Evolutionary conservation across 192 early-diverging fungal species (phyloP), one percentile per base, ranked within the genome.

Genomic region (Lunasporangiospora selenospora): DNA sequence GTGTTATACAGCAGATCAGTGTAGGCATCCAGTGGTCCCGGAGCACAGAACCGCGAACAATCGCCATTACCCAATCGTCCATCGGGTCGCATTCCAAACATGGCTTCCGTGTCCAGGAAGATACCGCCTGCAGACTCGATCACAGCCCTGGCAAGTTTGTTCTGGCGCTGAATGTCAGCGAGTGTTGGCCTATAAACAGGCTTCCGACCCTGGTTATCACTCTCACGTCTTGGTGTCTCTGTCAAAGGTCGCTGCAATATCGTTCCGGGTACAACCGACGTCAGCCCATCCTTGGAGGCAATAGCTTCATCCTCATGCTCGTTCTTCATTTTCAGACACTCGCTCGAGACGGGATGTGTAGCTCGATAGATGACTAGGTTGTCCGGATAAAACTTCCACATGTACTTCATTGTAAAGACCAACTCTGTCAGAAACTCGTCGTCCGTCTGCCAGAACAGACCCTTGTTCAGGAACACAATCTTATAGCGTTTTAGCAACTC

Each of bases 11-110:
- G 27, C 29, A 77, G 54, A 38, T 77, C 62, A 5, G 56, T 42
- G 62, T 78, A 81, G 6, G 67, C 65, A 70, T 85, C 84, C 19
- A 80, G 27, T 1, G 84, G 84, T 19, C 84, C 84, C 3, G 84
- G 84, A 18, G 83, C 81, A 71, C 81, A 85, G 53, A 80, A 85
- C 43, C 84, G 50, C 8, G 79, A 43, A 64, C 84, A 85, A 55
- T 85, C 84, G 11, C 60, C 73, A 15, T 75, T 75, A 11, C 80
- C 84, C 41, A 85, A 59, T 57, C 83, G 80, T 1, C 78, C 84
- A 61, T 86, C 84, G 0, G 79, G 75, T 39, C 82, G 58, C 18
- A 47, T 40, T 32, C 77, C 76, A 18, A 75, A 61, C 67, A 80
- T 71, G 9, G 57, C 53, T 18, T 70, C 84, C 15, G 81, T 50